Conservation (phyloP, 305 asterid species). For the Rubia peregrina region DNA sequence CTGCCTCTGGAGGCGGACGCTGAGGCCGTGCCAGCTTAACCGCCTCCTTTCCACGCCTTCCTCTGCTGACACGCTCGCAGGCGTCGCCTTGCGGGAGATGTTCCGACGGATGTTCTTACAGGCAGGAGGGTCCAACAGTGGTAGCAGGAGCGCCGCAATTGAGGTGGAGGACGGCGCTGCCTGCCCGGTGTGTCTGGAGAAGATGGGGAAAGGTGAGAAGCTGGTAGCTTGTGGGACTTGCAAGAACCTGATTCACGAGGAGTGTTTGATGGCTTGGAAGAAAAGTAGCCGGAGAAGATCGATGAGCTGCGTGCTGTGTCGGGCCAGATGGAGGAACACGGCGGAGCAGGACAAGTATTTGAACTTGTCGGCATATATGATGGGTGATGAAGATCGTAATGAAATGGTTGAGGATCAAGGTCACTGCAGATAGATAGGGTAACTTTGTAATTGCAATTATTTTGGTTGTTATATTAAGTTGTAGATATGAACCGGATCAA, state of each 20-base stretch:
- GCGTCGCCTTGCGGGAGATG: slow-evolving; percentile 36
- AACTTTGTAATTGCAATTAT: background rate
- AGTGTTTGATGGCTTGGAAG: slow-evolving; percentile 83
- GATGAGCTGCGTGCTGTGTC: slow-evolving; percentile 77
- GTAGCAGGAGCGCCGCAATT: slow-evolving; percentile 11
- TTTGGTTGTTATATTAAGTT: background rate
- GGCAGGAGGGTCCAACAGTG: slow-evolving; percentile 13
- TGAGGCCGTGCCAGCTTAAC: slow-evolving; percentile 67
- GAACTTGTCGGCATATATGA: slow-evolving; percentile 66
- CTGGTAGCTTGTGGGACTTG: slow-evolving; percentile 68
- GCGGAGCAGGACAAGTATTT: slow-evolving; percentile 50
- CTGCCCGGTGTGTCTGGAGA: slow-evolving; percentile 93
- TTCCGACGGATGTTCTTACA: slow-evolving; percentile 46
- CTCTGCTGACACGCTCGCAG: slow-evolving; percentile 47
- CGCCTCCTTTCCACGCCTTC: slow-evolving; percentile 56
- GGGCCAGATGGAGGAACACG: slow-evolving; percentile 63
- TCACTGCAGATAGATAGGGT: slow-evolving; percentile 11
- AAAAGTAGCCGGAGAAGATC: slow-evolving; percentile 62
- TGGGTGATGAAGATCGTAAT: slow-evolving; percentile 33
- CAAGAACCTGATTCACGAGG: slow-evolving; percentile 64
- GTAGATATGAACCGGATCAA: background rate
- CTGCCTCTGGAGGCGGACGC: slow-evolving; percentile 55
- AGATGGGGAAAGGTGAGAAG: slow-evolving; percentile 53
- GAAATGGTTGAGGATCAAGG: slow-evolving; percentile 31
- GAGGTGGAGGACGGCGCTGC: slow-evolving; percentile 40